Conservation (phyloP, 805 yeast species). For the Saccharomyces paradoxus region DNA sequence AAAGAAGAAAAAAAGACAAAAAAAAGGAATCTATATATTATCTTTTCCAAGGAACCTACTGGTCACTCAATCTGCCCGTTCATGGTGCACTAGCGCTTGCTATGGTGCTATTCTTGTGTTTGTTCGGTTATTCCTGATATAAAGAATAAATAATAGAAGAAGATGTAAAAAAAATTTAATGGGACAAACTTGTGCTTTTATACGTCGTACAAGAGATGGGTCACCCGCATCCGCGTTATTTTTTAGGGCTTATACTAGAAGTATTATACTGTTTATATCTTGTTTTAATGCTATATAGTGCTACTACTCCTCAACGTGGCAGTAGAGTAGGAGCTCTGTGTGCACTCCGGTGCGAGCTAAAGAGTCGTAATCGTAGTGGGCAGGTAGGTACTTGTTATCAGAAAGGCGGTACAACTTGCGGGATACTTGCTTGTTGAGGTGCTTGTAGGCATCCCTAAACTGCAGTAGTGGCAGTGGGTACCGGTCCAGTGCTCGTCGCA, state of each 20-base stretch:
- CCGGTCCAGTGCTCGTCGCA: constrained; percentile 45
- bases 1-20: background rate
- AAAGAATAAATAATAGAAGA: too few relatives aligned
- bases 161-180: background rate
- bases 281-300: background rate
- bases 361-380: constrained; percentile 9
- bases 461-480: constrained; percentile 19
- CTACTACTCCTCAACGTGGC: background rate
- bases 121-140: too few relatives aligned
- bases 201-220: background rate
- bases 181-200: background rate
- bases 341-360: constrained; percentile 10
- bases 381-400: constrained; percentile 10
- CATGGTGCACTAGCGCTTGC: background rate
- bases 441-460: constrained; percentile 41
- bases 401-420: constrained; percentile 44
- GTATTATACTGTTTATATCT: background rate
- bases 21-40: background rate
- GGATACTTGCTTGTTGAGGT: constrained; percentile 55
- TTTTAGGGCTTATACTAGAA: background rate
- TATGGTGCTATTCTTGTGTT: background rate
- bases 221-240: background rate
- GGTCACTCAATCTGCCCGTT: background rate
- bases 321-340: constrained; percentile 2
- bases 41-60: constrained; percentile 2